Percentiles rank a stretch among this genome's conserved stretches.
These are phyloP conservation scores for Didymella segeticola DNA, from an alignment of 2,329 filamentous ascomycete species.

Conservation along the genomic window DNA sequence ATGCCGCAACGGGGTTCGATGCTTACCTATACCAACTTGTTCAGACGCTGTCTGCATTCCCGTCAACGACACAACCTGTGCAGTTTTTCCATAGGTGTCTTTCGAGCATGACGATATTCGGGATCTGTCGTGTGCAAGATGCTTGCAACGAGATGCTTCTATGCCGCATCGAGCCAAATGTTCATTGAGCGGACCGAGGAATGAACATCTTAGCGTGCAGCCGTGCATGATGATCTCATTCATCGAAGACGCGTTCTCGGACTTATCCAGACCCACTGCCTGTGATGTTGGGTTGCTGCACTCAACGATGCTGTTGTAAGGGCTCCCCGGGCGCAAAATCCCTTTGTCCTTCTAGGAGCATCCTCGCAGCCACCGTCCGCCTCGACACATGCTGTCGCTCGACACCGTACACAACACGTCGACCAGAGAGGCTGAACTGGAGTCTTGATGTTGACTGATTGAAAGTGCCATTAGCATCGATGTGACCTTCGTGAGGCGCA, in stretches of 20 bases:
- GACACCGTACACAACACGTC: not conserved
- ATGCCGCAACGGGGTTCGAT: not conserved
- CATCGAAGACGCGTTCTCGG: not conserved
- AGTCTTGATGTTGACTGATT: not conserved
- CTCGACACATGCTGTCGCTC: not conserved
- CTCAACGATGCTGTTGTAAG: not conserved
- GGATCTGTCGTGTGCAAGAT: not conserved
- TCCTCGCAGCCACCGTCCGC: not conserved
- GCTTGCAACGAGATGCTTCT: not conserved
- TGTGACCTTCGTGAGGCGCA: slow-evolving; percentile 1
- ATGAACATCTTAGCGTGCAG: not conserved
- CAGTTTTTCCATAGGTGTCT: not conserved
- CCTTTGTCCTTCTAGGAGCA: not conserved
- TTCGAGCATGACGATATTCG: not conserved
- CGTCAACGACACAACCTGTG: not conserved
- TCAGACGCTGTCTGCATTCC: not conserved
- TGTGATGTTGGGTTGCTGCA: not conserved
- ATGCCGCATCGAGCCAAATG: slow-evolving; percentile 1
- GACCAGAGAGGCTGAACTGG: not conserved
- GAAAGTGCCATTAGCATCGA: not conserved
- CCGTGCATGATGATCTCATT: slow-evolving; percentile 1
- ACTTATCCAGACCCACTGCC: not conserved
- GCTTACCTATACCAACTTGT: not conserved
- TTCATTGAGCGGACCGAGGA: not conserved
- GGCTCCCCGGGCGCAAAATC: not conserved